Conservation (phyloP, 176 grass and related monocot genomes). For the Musa beccarii region DNA sequence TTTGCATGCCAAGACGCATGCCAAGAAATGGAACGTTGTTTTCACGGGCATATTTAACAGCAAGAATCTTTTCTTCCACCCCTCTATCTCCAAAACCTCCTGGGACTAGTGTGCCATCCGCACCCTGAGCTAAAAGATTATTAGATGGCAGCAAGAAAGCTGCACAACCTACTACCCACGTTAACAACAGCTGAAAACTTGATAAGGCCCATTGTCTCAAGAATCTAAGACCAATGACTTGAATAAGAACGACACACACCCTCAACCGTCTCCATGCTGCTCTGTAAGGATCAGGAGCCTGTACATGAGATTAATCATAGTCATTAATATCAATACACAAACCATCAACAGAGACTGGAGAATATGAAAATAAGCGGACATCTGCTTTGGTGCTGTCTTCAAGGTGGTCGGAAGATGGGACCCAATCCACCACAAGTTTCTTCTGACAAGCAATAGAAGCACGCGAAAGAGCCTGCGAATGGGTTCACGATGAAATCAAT, state of each 20-base stretch:
- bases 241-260: not conserved
- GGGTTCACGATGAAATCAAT: constrained; percentile 14
- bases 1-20: constrained; percentile 21
- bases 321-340: not conserved
- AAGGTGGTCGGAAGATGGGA: constrained; percentile 89
- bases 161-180: not conserved
- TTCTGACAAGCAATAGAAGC: constrained; percentile 72
- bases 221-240: not conserved
- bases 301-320: not conserved
- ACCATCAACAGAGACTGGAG: not conserved
- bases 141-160: not conserved
- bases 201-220: not conserved
- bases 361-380: constrained; percentile 36
- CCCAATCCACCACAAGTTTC: constrained; percentile 87
- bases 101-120: constrained; percentile 16
- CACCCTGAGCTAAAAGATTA: constrained; percentile 4
- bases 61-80: constrained; percentile 20
- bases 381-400: constrained; percentile 59
- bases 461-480: constrained; percentile 82
- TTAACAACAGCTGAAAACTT: not conserved
- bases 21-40: constrained; percentile 19
- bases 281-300: constrained; percentile 12
- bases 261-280: constrained; percentile 11
- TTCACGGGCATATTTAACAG: constrained; percentile 19
- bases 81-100: constrained; percentile 23